Base-by-base conservation (phyloP, 2,329 filamentous ascomycete genomes). In the Xylaria digitata region DNA sequence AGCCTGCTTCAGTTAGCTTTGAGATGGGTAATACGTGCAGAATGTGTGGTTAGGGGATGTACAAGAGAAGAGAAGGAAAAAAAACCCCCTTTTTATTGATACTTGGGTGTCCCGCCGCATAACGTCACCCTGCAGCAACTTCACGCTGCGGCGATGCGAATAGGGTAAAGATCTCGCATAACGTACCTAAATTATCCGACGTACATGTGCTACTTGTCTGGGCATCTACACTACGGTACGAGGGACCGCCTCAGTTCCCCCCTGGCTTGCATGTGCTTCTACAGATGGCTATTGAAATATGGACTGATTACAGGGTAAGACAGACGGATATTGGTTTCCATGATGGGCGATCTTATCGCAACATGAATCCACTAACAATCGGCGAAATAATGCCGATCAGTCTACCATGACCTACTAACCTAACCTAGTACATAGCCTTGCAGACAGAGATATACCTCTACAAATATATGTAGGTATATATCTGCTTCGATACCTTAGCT, bases 61-160 rank as follows among this genome's bases (percentile, higher is more conserved):
- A 13, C 37, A 37, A 34, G 6, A 9, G 15, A 30, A 6, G 17
- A n/a, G 11, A 4, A 13, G 52, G 13, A 9, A 26, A 55, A 23
- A 40, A 40, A 15, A 26, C 7, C n/a, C n/a, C n/a, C 21, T 55
- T 43, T 43, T 13, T 21, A n/a, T 30, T 15, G 34, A 56, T 52
- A 30, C 26, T 19, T 4, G 6, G 26, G 3, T 15, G 30, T 48
- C 42, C 40, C 43, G 50, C 60, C 49, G 32, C 60, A 11, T 61
- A 68, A 26, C 65, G 65, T 68, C 65, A 68, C 43, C 8, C 0
- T 50, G 57, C 65, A 68, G 61, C 11, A 23, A 40, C 37, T 37
- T n/a, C 52, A 55, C 48, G 57, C 61, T 40, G 65, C 48, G 19
- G 34, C 23, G 21, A 40, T 26, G 56, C 34, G 40, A 57, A 57